Percentiles rank a stretch among this genome's conserved stretches.
These are phyloP conservation scores for Decorospora gaudefroyi DNA, from an alignment of 2,329 filamentous ascomycete genomes.

Conservation along the genomic window DNA sequence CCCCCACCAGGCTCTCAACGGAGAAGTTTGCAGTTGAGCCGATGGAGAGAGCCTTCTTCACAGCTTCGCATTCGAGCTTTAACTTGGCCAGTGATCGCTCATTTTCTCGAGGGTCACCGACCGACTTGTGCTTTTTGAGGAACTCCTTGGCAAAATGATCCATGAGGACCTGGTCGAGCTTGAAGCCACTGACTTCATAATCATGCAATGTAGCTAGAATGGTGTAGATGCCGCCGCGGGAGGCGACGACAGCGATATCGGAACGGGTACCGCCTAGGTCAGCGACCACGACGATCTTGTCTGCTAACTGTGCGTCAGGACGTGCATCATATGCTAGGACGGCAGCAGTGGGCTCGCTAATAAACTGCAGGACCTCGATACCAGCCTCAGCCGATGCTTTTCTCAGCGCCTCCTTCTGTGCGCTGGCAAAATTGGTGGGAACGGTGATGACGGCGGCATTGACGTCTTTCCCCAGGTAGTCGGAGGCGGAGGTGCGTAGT, in stretches of 20 bases:
- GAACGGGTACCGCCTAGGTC: constrained; percentile 92
- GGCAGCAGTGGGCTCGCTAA: constrained; percentile 87
- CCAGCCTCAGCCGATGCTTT: constrained; percentile 78
- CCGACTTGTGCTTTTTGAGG: constrained; percentile 87
- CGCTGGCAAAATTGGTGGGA: constrained; percentile 88
- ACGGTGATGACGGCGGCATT: constrained; percentile 94
- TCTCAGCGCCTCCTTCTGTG: constrained; percentile 79
- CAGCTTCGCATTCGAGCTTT: constrained; percentile 84
- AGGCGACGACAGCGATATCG: constrained; percentile 87
- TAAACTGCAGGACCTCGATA: constrained; percentile 88
- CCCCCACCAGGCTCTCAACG: constrained; percentile 86
- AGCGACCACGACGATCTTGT: constrained; percentile 90
- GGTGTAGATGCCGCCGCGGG: constrained; percentile 93
- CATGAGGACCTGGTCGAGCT: constrained; percentile 87
- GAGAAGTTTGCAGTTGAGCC: constrained; percentile 88
- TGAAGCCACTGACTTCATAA: constrained; percentile 85
- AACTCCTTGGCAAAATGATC: constrained; percentile 99
- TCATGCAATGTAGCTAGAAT: constrained; percentile 92
- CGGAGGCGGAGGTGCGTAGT: constrained; percentile 79
- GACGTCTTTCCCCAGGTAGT: constrained; percentile 90
- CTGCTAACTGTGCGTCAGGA: constrained; percentile 71
- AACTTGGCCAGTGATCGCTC: constrained; percentile 85
- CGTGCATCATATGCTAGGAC: constrained; percentile 90
- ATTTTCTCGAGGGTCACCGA: constrained; percentile 76
- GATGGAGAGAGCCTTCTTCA: constrained; percentile 89